Evolutionary conservation across 108 stramenopile genomes (phyloP), one percentile per base, ranked within the genome.

Genomic region (Cyclotella baltica): DNA sequence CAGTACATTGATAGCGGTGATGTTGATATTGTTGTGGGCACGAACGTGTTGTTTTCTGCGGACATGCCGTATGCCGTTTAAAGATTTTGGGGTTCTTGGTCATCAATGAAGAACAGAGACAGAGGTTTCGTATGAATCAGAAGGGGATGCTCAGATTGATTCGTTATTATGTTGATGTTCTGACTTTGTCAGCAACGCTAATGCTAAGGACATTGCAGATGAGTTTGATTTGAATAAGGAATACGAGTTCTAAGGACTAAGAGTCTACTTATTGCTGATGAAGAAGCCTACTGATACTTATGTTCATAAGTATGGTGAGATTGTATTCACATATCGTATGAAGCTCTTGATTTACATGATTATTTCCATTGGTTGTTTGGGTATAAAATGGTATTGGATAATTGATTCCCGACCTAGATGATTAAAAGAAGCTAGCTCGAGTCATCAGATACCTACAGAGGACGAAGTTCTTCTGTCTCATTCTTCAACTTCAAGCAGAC

Each of bases 61-160:
- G 88, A 87, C 23, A 73, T 97, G 67, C 65, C 73, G n/a, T n/a
- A n/a, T n/a, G n/a, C n/a, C n/a, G n/a, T 50, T 98, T 93, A 77
- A 77, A 92, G 22, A 86, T 96, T 82, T 84, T 98, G 25, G 96
- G 96, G 22, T 75, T 98, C n/a, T 73, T 97, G 10, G 95, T 92
- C 0, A 90, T 98, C 46, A 97, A 98, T 65, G 98, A 98, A 78
- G 98, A 98, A n/a, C n/a, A n/a, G n/a, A n/a, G n/a, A 80, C 98
- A 98, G 75, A 86, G 97, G 27, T 98, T 98, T 85, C 97, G 98
- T 20, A 97, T 98, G 23, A 88, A 92, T 56, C 98, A 98, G 73
- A 98, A 98, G 87, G 98, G 97, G 70, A 85, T 92, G 48, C 84
- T 98, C 36, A 98, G 97, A 77, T 77, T 94, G 0, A 88, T 96